Evolutionary conservation across 768 basidiomycete species (phyloP), one percentile per base, ranked within the genome.

Genomic region (Collybiopsis luxurians): DNA sequence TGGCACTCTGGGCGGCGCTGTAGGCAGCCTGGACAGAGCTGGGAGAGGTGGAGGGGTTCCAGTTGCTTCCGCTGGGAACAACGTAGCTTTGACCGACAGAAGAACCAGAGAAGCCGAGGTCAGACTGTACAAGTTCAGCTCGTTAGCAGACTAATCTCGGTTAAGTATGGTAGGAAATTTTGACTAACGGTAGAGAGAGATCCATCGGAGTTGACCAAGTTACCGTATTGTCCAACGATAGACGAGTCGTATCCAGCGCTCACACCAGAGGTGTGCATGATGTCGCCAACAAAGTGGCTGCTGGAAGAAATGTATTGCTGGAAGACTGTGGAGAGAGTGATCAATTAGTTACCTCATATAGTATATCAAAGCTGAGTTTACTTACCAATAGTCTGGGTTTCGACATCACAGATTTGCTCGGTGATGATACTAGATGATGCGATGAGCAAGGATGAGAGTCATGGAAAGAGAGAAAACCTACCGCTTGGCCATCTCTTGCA

Each of bases 361-460:
- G 19, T 15, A 44, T 2, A 10, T 19, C 5, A 44, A 54, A 54
- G 28, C 7, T 28, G 30, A 7, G 4, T 21, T 11, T 43, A 26
- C 12, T 55, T 19, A 30, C 50, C 43, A 27, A 68, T 56, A 17
- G 61, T 63, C 58, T 81, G 80, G 24, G 73, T 72, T 59, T 81
- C 80, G 45, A 80, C 79, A 50, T 80, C 77, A 62, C 80, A 81
- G 52, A 79, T 71, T 47, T 74, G 71, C 64, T 79, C 75, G 31
- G 72, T 69, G 61, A 79, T 73, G 63, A 79, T 73, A 64, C 78
- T 78, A 24, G 31, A 13, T 6, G 6, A 11, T 12, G 49, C 42
- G 24, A 48, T 13, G 54, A 9, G 38, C 10, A n/a, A 50, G 19
- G 56, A 15, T 30, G 42, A 55, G 40, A 21, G 12, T 19, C 28